Base-by-base conservation (phyloP, 352 stramenopile genomes). In the Globisporangium mamillatum region DNA sequence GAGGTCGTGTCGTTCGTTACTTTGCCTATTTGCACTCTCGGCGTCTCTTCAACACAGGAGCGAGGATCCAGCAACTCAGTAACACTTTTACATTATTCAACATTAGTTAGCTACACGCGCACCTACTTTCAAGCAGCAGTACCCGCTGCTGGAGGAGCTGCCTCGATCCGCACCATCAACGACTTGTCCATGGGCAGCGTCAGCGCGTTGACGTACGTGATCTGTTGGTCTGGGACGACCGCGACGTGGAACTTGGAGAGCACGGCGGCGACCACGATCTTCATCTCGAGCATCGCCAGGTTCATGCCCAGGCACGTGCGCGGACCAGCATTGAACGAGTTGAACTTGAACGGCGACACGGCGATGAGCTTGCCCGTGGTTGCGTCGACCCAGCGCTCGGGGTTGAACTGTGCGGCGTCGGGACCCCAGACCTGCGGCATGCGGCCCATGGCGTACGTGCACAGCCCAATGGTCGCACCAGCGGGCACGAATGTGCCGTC, bases 381-480 rank as follows among this genome's bases (percentile, higher is more conserved):
- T 7, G 59, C 1, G 9, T 64, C 59, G 1, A 90, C 44, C 60
- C 76, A 90, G 12, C 82, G 80, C 60, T 89, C 75, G 0, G 82
- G 81, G 20, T 73, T 71, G 62, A 86, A 88, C 64, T 81, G 54
- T 0, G 62, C 59, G 9, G 75, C 76, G 34, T 91, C 74, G 1
- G 66, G 18, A 0, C 80, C 81, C 83, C 84, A 92, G 20, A 91
- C 68, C 22, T 71, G 24, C 12, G 36, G 36, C 59, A 55, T 56
- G 44, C 59, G 59, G 0, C 59, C 59, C 22, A 64, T 64, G 34
- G 22, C 59, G 59, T 41, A 64, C 14, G 38, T 25, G 3, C 38
- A 25, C 5, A 64, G 29, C 1, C 36, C 59, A 4, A 64, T 24
- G 4, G 36, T 64, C 34, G 41, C 25, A 3, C 24, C 59, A 10